Conservation (phyloP, 2,329 filamentous ascomycete genomes). For the Colletotrichum gloeosporioides region DNA sequence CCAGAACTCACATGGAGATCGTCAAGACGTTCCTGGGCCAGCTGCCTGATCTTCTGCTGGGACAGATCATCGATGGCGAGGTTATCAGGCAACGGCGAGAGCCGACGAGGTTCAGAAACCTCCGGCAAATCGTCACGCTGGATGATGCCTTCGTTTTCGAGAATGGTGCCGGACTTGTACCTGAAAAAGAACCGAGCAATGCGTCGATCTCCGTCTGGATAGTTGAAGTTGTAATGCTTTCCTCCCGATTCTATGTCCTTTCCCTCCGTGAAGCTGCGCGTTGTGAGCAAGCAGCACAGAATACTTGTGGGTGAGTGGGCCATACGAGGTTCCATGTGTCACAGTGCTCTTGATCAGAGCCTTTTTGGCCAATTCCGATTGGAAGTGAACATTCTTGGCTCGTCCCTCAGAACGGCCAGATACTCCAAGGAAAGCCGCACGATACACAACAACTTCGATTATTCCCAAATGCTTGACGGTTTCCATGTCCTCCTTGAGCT, state of each 20-base stretch:
- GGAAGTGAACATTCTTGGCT: no score
- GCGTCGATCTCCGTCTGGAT: neutral
- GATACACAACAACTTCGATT: neutral
- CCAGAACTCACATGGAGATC: neutral
- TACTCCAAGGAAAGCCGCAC: neutral
- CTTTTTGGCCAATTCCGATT: neutral
- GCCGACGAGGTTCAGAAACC: neutral
- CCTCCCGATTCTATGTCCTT: neutral
- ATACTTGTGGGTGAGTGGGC: neutral
- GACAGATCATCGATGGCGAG: neutral
- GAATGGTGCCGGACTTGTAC: neutral
- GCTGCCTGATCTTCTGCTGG: neutral
- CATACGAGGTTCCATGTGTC: neutral
- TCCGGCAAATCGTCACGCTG: neutral
- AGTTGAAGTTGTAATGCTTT: rapidly evolving
- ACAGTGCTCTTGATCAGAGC: neutral
- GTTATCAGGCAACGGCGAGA: neutral
- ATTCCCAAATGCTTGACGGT: neutral
- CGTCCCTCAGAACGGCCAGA: no score
- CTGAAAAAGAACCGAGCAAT: neutral
- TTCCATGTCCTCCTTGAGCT: neutral
- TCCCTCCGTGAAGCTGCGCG: neutral
- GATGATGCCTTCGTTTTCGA: neutral
- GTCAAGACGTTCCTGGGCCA: neutral
- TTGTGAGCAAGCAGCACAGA: neutral